Evolutionary conservation across 2,329 filamentous ascomycete species (phyloP).

Genomic region (Hawksworthiomyces lignivorus): DNA sequence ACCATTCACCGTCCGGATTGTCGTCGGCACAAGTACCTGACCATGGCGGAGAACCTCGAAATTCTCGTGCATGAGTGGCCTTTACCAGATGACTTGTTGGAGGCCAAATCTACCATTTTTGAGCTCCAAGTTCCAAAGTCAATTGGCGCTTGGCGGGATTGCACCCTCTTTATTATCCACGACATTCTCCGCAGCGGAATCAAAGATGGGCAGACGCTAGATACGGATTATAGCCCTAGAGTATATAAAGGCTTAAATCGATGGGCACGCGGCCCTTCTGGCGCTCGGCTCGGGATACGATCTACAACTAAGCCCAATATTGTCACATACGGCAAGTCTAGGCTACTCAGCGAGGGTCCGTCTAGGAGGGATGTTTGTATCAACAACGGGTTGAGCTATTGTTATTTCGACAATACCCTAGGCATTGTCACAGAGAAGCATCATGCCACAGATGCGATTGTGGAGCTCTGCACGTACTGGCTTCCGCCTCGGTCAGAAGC

Average conservation of each 20-base stretch:
- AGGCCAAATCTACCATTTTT: conserved; percentile 41
- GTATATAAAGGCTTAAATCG: not conserved
- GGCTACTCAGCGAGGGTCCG: conserved; percentile 18
- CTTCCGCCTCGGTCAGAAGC: conserved; percentile 22
- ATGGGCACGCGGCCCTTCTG: not conserved
- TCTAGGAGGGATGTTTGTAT: conserved; percentile 32
- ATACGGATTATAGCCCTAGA: conserved; percentile 2
- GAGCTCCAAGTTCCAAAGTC: conserved; percentile 37
- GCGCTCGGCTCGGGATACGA: conserved; percentile 21
- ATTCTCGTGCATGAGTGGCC: conserved; percentile 52
- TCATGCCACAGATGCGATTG: conserved; percentile 17
- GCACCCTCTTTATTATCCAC: conserved; percentile 32
- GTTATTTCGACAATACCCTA: conserved; percentile 27
- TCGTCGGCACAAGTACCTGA: conserved; percentile 3
- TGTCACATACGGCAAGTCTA: conserved; percentile 25
- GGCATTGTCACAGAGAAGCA: conserved; percentile 13
- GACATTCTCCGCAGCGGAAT: conserved; percentile 26
- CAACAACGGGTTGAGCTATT: conserved; percentile 35
- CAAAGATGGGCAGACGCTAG: not conserved
- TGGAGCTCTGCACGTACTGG: conserved; percentile 30
- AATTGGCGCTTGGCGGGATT: conserved; percentile 42
- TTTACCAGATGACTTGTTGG: conserved; percentile 26
- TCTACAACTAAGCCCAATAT: conserved; percentile 29
- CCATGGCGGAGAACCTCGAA: conserved; percentile 26
- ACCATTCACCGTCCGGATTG: conserved; percentile 25